Percentiles rank a stretch among this genome's conserved stretches.
Evolutionary conservation across 768 basidiomycete genomes (phyloP).

Genomic region (Auricularia sp.): DNA sequence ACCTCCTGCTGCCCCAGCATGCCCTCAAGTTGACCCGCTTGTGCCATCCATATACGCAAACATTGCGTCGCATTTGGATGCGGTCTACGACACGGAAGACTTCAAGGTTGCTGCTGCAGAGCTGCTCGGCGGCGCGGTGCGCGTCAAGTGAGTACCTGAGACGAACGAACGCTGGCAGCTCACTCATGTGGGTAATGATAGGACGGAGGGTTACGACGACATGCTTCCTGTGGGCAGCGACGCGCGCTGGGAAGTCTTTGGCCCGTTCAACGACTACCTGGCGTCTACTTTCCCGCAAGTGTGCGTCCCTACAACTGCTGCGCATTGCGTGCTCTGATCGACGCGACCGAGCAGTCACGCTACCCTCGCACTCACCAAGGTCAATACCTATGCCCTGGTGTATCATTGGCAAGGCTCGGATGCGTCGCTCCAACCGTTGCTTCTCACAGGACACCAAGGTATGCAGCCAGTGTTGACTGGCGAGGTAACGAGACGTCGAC

Average conservation of each 20-base stretch:
- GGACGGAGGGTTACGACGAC: neutral
- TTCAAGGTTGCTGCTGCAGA: neutral
- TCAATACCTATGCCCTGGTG: conserved; percentile 30
- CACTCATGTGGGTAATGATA: neutral
- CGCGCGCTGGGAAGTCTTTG: conserved; percentile 26
- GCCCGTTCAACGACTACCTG: conserved; percentile 27
- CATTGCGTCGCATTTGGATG: neutral
- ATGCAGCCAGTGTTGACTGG: neutral
- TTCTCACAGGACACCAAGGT: conserved; percentile 18
- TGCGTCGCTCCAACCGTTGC: conserved; percentile 24
- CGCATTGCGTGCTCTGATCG: neutral
- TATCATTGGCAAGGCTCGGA: conserved; percentile 29
- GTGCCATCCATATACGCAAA: neutral
- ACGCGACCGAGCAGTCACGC: conserved; percentile 15
- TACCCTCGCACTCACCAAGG: conserved; percentile 23
- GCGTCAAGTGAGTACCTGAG: neutral
- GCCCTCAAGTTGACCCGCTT: neutral
- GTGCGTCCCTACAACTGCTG: conserved; percentile 17
- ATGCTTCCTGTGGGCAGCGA: neutral
- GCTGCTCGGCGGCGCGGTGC: neutral
- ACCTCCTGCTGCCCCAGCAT: neutral
- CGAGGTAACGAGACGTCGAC: neutral
- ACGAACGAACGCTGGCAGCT: neutral
- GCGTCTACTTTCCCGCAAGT: conserved; percentile 28
- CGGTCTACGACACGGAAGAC: neutral